These are phyloP conservation scores for Hortaea sp. DNA, from an alignment of 2,329 filamentous ascomycete species.

Conservation along the genomic window DNA sequence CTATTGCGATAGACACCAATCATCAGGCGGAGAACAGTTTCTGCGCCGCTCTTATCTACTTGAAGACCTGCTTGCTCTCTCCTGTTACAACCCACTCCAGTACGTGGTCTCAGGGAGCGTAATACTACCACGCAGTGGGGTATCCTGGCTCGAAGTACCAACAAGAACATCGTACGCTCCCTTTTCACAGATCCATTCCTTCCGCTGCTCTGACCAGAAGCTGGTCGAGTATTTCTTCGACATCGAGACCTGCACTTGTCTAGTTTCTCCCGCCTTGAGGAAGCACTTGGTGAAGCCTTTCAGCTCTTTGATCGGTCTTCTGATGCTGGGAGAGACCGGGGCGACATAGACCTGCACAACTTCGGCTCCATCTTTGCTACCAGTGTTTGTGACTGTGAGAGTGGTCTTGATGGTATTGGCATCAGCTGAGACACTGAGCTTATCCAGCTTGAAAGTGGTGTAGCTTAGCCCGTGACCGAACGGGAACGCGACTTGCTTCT, in stretches of 20 bases:
- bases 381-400: slow-evolving; percentile 47
- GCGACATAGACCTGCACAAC: slow-evolving; percentile 59
- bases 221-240: slow-evolving; percentile 55
- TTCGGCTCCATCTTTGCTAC: slow-evolving; percentile 48
- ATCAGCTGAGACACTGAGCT: slow-evolving; percentile 44
- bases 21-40: too few species aligned
- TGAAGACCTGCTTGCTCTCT: too few species aligned
- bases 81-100: not conserved
- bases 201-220: slow-evolving; percentile 60
- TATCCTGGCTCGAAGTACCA: slow-evolving; percentile 47
- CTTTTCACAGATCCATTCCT: slow-evolving; percentile 56
- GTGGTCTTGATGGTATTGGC: slow-evolving; percentile 38
- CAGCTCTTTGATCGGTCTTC: slow-evolving; percentile 59
- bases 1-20: too few species aligned
- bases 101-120: not conserved
- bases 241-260: slow-evolving; percentile 46
- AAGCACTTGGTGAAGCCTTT: slow-evolving; percentile 58
- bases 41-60: too few species aligned
- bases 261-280: slow-evolving; percentile 47
- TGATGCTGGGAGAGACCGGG: slow-evolving; percentile 53
- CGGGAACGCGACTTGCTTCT: slow-evolving; percentile 54
- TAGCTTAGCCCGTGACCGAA: slow-evolving; percentile 75
- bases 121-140: not conserved
- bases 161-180: slow-evolving; percentile 56
- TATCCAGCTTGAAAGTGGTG: slow-evolving; percentile 58